These are phyloP conservation scores for Mrakia frigida DNA, from an alignment of 768 basidiomycete species.

Conservation along the genomic window DNA sequence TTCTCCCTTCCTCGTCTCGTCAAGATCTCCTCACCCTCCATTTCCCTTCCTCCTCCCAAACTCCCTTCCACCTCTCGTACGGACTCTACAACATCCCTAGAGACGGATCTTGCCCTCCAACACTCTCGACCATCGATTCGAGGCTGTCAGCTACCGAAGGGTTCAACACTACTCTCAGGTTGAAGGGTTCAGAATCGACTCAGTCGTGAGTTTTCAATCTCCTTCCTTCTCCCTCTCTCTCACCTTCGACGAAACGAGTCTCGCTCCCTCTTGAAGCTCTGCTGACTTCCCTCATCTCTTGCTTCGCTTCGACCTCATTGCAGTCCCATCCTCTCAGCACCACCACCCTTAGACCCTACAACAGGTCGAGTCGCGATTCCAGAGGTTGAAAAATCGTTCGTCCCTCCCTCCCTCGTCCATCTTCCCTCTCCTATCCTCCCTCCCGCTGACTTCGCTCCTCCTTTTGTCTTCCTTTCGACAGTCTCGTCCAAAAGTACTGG, in stretches of 20 bases:
- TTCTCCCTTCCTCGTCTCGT: neutral
- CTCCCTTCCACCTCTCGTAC: constrained; percentile 20
- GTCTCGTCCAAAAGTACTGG: constrained; percentile 22
- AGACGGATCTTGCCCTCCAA: constrained; percentile 20
- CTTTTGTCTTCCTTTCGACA: neutral
- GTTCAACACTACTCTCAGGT: constrained; percentile 15
- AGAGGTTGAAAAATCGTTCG: constrained; percentile 9
- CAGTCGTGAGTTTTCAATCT: neutral
- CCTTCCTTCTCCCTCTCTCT: neutral
- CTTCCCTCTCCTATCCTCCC: neutral
- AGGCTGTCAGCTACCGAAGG: constrained; percentile 7
- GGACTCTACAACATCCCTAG: constrained; percentile 16
- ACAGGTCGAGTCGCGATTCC: constrained; percentile 15
- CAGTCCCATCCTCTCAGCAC: constrained; percentile 13
- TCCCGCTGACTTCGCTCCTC: neutral
- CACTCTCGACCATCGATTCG: neutral
- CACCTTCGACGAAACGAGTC: neutral
- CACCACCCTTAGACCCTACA: neutral
- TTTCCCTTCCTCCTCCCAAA: constrained; percentile 11
- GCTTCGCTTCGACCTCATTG: no score
- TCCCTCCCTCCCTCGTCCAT: neutral
- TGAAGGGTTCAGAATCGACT: neutral
- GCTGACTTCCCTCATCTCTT: neutral
- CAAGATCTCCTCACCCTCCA: constrained; percentile 14
- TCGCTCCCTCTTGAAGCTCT: neutral